Evolutionary conservation across 352 stramenopile genomes (phyloP), one percentile per base, ranked within the genome.

Genomic region (Phytophthora citricola): DNA sequence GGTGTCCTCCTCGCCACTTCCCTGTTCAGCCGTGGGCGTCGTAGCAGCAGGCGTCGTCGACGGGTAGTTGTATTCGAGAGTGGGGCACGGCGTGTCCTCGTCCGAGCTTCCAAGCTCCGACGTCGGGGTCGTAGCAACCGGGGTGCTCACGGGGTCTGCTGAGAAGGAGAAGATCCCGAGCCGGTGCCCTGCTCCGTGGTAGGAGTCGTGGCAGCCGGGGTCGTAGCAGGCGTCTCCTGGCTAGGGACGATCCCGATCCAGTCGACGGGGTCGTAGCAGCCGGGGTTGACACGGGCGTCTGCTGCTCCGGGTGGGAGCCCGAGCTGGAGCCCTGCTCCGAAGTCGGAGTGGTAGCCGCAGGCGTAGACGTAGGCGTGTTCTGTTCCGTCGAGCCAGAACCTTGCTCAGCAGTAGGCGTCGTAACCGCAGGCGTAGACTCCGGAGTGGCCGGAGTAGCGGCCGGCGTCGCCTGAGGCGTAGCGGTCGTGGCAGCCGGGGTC

Each of bases 1-100:
- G 58, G 38, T 61, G 36, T 56, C 49, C 32, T 46, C 20, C 17
- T 34, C 49, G 15, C 51, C 55, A 8, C 43, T 63, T 0, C 39
- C 29, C 48, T 68, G 32, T 14, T 56, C 52, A 0, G 44, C 15
- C 4, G 60, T 63, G 0, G 60, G 51, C 10, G 60, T 57, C 6
- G 44, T 40, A 5, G n/a, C 27, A 9, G 26, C 50, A 5, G 51
- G 45, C 1, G 62, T 51, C 4, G 61, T 32, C 2, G 62, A 44
- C 1, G 68, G 52, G 53, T 76, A 73, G 52, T 71, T 78, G 56
- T 78, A 78, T 54, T 64, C 17, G 1, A 78, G 44, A 8, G 71
- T 70, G 2, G 71, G 34, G 57, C 46, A 65, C 11, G 57, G 57
- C 0, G 68, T 72, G 55, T 74, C 65, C 39, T 70, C 53, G 15